Evolutionary conservation across 177 flowering plant species (phyloP).

Genomic region (Vitis hybrid): DNA sequence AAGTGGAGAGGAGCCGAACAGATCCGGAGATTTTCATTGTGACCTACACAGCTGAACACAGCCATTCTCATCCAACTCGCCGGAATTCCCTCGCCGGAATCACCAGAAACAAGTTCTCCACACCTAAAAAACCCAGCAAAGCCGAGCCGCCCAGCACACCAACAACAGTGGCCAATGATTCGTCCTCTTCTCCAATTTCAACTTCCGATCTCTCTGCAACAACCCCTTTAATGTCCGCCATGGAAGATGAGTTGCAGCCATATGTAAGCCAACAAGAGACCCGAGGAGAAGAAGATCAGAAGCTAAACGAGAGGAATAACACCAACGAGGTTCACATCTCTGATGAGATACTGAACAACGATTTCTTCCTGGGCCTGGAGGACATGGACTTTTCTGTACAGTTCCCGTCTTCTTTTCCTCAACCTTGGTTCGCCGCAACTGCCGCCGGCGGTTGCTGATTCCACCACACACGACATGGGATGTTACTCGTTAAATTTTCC

Average conservation of each 20-base stretch:
- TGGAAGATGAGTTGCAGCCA: conserved; percentile 7
- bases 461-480: neutral
- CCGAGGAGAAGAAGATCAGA: neutral
- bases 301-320: neutral
- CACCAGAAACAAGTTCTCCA: conserved; percentile 27
- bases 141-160: neutral
- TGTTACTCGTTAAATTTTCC: neutral
- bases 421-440: neutral
- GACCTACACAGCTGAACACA: conserved; percentile 62
- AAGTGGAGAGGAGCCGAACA: conserved; percentile 52
- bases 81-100: conserved; percentile 52
- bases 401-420: neutral
- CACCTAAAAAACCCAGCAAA: neutral
- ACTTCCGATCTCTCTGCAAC: conserved; percentile 4
- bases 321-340: conserved; percentile 1
- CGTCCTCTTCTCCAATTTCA: neutral
- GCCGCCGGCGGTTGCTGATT: too few species aligned
- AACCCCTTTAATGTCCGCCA: conserved; percentile 8
- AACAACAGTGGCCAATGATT: neutral
- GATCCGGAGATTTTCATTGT: conserved; percentile 45
- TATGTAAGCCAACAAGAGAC: neutral
- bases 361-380: conserved; percentile 29
- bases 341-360: conserved; percentile 12
- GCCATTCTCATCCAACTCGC: conserved; percentile 50
- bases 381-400: conserved; percentile 23